Evolutionary conservation across 202 grass and related monocot genomes (phyloP).

Genomic region (Zizania palustris): DNA sequence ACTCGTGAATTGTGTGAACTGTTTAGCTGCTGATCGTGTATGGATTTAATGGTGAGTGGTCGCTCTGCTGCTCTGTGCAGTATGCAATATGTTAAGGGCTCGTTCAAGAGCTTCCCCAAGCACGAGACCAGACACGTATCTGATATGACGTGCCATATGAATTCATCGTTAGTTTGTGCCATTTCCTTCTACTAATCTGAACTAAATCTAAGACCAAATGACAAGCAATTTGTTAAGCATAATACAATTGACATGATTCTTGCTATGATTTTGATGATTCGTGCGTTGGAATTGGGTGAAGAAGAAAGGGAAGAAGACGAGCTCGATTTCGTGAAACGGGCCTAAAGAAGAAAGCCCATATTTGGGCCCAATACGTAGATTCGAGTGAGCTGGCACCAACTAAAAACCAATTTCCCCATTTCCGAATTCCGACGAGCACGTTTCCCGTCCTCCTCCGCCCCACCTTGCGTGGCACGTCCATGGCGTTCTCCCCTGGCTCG

Average conservation of each 20-base stretch:
- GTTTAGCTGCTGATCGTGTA: constrained; percentile 5
- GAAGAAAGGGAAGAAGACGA: not conserved
- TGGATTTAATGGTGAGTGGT: constrained; percentile 26
- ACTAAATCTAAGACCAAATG: constrained; percentile 17
- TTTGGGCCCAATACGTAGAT: constrained; percentile 35
- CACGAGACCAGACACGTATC: constrained; percentile 77
- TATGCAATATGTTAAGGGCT: constrained; percentile 65
- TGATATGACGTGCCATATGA: constrained; percentile 17
- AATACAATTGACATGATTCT: no score
- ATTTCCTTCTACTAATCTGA: constrained; percentile 12
- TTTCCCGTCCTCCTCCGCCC: constrained; percentile 42
- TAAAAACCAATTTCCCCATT: constrained; percentile 57
- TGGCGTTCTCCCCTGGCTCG: constrained; percentile 78
- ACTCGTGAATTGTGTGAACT: not conserved
- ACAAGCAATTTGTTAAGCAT: not conserved
- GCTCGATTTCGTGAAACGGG: constrained; percentile 1
- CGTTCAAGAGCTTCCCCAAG: constrained; percentile 84
- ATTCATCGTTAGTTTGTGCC: not conserved
- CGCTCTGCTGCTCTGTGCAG: constrained; percentile 37
- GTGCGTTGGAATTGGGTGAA: no score
- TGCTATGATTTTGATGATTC: no score
- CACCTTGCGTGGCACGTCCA: constrained; percentile 41
- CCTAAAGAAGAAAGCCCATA: constrained; percentile 26
- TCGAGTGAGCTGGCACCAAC: constrained; percentile 61
- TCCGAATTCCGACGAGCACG: constrained; percentile 42